phyloP scores from a whole-genome alignment of 2,329 filamentous ascomycete genomes.

The Ophiostoma quercus region DNA sequence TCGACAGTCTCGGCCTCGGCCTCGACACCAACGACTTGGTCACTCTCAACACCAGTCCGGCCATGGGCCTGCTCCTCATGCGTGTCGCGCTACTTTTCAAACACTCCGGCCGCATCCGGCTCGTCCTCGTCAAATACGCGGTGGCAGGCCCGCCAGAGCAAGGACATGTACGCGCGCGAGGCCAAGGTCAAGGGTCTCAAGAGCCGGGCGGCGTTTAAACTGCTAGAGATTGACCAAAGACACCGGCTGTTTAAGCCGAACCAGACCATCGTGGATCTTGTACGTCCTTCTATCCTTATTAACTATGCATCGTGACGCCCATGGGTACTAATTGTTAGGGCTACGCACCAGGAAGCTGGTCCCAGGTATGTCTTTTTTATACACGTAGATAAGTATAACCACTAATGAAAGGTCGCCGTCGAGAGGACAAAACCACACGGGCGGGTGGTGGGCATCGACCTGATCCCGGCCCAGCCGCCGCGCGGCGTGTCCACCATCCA shows the following conservation, averaged over 20 bases:
- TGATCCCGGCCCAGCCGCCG: constrained; percentile 88
- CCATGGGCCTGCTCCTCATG: constrained; percentile 12
- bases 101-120: neutral
- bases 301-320: too few relatives aligned
- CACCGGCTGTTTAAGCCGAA: constrained; percentile 72
- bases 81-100: neutral
- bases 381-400: too few relatives aligned
- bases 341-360: constrained; percentile 72
- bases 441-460: constrained; percentile 82
- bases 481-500: constrained; percentile 91
- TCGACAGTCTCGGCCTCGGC: neutral
- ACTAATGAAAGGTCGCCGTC: constrained; percentile 64
- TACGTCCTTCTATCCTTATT: constrained; percentile 37
- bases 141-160: constrained; percentile 77
- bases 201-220: constrained; percentile 88
- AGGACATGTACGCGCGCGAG: constrained; percentile 66
- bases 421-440: constrained; percentile 71
- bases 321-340: constrained; percentile 45
- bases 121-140: constrained; percentile 56
- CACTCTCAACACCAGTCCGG: neutral
- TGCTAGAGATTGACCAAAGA: constrained; percentile 83
- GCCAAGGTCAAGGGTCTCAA: constrained; percentile 77
- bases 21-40: neutral
- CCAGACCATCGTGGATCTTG: constrained; percentile 85
- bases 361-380: constrained; percentile 45